Percentiles rank a stretch among this genome's conserved stretches.
phyloP scores from a whole-genome alignment of 768 basidiomycete species.

The Podaxis rugospora region DNA sequence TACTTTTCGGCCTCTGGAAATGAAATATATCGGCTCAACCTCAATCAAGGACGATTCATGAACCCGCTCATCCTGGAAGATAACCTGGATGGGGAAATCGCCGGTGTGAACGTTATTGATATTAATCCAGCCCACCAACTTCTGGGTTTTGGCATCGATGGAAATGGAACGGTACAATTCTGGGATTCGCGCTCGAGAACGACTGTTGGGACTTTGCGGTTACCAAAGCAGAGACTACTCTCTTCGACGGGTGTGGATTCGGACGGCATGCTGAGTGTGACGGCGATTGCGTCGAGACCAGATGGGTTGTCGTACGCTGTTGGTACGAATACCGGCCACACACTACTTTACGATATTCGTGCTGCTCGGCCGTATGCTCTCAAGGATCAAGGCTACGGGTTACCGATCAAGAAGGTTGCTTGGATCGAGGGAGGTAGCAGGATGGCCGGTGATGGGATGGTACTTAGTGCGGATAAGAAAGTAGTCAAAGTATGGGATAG shows the following conservation, averaged over 20 bases:
- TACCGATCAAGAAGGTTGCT: slow-evolving; percentile 76
- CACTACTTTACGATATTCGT: slow-evolving; percentile 91
- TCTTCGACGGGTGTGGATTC: slow-evolving; percentile 30
- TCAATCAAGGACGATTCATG: slow-evolving; percentile 93
- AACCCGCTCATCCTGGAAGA: slow-evolving; percentile 64
- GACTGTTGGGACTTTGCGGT: slow-evolving; percentile 60
- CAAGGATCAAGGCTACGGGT: slow-evolving; percentile 97
- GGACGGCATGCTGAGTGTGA: slow-evolving; percentile 52
- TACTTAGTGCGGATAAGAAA: slow-evolving; percentile 92
- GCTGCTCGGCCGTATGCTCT: slow-evolving; percentile 75
- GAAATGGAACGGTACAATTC: slow-evolving; percentile 84
- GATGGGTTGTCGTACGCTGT: slow-evolving; percentile 94
- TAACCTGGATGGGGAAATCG: slow-evolving; percentile 48
- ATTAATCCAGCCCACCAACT: slow-evolving; percentile 92
- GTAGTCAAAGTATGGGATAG: slow-evolving; percentile 98
- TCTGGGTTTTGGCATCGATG: slow-evolving; percentile 85
- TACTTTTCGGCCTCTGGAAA: slow-evolving; percentile 80
- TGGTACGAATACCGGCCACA: slow-evolving; percentile 94
- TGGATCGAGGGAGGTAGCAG: slow-evolving; percentile 88
- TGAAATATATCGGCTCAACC: slow-evolving; percentile 90
- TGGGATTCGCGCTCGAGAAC: slow-evolving; percentile 92
- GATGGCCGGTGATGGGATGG: slow-evolving; percentile 84
- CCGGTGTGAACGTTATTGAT: slow-evolving; percentile 88
- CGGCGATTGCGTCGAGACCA: slow-evolving; percentile 76
- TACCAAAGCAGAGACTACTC: slow-evolving; percentile 53